These are phyloP conservation scores for Pseudohyphozyma bogoriensis DNA, from an alignment of 768 basidiomycete genomes.

Conservation along the genomic window DNA sequence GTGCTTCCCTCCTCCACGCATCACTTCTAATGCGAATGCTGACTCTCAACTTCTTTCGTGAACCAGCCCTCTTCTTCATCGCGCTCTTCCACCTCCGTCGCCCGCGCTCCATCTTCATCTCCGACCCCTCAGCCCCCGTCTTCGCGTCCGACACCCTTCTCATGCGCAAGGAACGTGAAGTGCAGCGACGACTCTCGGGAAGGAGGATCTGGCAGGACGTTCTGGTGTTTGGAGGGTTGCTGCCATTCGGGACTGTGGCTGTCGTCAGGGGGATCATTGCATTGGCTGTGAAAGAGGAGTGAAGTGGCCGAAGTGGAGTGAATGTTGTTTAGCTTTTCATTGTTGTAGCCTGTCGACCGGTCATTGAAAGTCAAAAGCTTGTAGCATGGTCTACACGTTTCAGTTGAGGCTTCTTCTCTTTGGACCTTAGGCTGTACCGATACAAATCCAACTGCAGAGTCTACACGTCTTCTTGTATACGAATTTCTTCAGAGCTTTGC, in stretches of 20 bases:
- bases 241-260: constrained; percentile 26
- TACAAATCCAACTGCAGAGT: too few species aligned
- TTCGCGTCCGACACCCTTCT: constrained; percentile 47
- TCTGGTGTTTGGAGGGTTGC: constrained; percentile 23
- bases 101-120: constrained; percentile 69
- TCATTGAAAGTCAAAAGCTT: too few species aligned
- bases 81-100: constrained; percentile 71
- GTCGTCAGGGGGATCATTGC: constrained; percentile 18
- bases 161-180: constrained; percentile 69
- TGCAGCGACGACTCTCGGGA: constrained; percentile 64
- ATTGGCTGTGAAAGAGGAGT: not conserved
- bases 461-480: too few species aligned
- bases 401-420: too few species aligned
- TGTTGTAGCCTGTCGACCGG: too few species aligned
- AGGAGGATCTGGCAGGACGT: constrained; percentile 47
- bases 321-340: too few species aligned
- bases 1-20: not conserved
- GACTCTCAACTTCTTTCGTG: not conserved
- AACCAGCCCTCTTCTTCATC: constrained; percentile 56
- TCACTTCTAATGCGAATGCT: not conserved
- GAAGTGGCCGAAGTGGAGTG: not conserved
- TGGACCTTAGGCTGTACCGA: too few species aligned
- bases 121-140: constrained; percentile 44
- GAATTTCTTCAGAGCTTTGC: constrained; percentile 18
- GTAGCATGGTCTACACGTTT: too few species aligned